phyloP scores from a whole-genome alignment of 2,329 filamentous ascomycete genomes.

The Fusarium tjaetaba region DNA sequence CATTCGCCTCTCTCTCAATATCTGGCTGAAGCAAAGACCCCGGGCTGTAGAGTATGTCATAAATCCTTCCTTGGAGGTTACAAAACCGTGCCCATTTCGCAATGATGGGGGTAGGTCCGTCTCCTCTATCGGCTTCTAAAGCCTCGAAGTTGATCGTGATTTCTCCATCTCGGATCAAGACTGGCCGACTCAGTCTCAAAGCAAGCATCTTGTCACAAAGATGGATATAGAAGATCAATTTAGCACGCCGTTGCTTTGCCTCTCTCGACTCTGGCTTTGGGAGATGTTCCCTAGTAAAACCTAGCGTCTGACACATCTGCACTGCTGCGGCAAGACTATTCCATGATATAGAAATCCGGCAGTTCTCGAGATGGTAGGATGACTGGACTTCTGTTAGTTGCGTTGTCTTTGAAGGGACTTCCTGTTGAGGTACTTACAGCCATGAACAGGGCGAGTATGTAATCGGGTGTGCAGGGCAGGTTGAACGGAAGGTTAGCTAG shows the following conservation, averaged over 20 bases:
- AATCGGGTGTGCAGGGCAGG: neutral
- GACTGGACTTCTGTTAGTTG: neutral
- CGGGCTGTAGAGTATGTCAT: neutral
- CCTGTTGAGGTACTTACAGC: neutral
- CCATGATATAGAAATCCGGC: conserved; percentile 1
- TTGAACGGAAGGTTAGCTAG: neutral
- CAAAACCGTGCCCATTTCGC: neutral
- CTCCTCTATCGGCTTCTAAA: neutral
- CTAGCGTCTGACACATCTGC: conserved; percentile 2
- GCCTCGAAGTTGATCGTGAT: neutral
- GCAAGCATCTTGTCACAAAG: conserved; percentile 11
- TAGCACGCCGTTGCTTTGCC: neutral
- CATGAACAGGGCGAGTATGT: neutral
- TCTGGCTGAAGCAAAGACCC: neutral
- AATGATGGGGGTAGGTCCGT: neutral
- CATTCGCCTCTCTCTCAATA: neutral
- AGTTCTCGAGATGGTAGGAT: neutral
- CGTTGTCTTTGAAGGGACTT: fast-evolving
- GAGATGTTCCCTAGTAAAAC: neutral
- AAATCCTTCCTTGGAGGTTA: neutral
- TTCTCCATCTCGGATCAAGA: neutral
- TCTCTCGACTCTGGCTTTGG: neutral
- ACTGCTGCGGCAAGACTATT: neutral
- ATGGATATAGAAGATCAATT: neutral
- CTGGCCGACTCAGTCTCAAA: neutral